Conservation (phyloP, 192 early-diverging fungal species). For the Entomortierella chlamydospora region DNA sequence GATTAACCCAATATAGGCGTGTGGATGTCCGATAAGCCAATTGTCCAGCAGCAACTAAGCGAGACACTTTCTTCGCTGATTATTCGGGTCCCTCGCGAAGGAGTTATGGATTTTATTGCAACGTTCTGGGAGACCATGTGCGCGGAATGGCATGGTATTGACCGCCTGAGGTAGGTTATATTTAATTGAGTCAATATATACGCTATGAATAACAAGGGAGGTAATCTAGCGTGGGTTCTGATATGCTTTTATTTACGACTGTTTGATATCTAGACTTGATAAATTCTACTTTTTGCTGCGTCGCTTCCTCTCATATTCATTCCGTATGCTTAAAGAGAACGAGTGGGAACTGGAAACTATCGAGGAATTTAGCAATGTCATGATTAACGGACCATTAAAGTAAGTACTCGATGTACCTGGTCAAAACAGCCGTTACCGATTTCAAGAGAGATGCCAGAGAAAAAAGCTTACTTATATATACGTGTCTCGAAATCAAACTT, state of each 20-base stretch:
- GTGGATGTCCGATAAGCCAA: constrained; percentile 97
- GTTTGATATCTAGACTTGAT: constrained; percentile 70
- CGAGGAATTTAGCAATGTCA: constrained; percentile 62
- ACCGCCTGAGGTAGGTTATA: constrained; percentile 74
- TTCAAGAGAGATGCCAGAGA: too few relatives aligned
- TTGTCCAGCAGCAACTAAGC: constrained; percentile 90
- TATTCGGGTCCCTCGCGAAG: constrained; percentile 57
- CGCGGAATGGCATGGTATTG: constrained; percentile 82
- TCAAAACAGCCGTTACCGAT: too few relatives aligned
- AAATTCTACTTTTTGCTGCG: constrained; percentile 82
- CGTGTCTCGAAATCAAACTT: too few relatives aligned
- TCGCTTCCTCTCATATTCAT: constrained; percentile 71
- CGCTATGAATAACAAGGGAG: not conserved
- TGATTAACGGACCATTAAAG: constrained; percentile 72
- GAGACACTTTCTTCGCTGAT: constrained; percentile 77
- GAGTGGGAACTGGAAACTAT: constrained; percentile 67
- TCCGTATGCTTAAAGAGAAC: constrained; percentile 69
- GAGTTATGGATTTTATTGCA: constrained; percentile 67
- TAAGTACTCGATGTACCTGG: constrained; percentile 38
- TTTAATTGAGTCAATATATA: not conserved
- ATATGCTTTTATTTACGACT: not conserved
- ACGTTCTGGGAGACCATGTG: constrained; percentile 77
- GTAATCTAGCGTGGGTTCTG: too few relatives aligned
- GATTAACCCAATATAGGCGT: constrained; percentile 66
- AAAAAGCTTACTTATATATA: too few relatives aligned